These are phyloP conservation scores for Chrysophaeum taylorii DNA, from an alignment of 352 stramenopile species.

Conservation along the genomic window DNA sequence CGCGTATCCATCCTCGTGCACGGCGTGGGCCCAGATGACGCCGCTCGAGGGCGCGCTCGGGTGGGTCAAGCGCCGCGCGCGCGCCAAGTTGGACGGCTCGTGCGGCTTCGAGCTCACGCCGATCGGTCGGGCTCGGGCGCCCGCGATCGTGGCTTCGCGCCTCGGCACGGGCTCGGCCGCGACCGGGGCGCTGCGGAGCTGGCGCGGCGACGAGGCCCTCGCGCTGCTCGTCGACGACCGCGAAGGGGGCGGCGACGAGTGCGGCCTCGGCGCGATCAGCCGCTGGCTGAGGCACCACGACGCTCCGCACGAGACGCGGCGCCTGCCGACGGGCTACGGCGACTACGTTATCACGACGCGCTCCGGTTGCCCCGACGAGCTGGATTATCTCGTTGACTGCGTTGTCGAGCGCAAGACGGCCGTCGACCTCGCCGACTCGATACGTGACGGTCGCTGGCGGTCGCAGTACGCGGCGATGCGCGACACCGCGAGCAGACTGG, in stretches of 20 bases:
- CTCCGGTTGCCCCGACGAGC: not conserved
- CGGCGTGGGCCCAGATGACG: not conserved
- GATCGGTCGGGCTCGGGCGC: not conserved
- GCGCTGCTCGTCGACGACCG: not conserved
- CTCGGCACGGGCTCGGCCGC: not conserved
- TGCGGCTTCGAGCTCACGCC: constrained; percentile 6
- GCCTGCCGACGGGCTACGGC: not conserved
- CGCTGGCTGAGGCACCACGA: not conserved
- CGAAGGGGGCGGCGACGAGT: constrained; percentile 6
- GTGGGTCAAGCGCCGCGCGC: not conserved
- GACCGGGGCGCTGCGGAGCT: not conserved
- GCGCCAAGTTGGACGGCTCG: not conserved
- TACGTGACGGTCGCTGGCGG: not conserved
- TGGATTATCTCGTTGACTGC: not conserved
- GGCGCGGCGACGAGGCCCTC: not conserved
- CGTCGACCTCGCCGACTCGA: not conserved
- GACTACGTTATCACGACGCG: not conserved
- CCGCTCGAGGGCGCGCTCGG: not conserved
- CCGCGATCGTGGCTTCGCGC: not conserved
- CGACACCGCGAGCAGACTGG: too few species aligned
- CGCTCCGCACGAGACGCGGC: not conserved
- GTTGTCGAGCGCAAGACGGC: not conserved
- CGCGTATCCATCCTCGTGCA: not conserved
- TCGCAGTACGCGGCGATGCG: constrained; percentile 5
- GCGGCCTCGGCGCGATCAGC: not conserved